These are phyloP conservation scores for Paracorniculantispora psalliotae DNA, from an alignment of 2,329 filamentous ascomycete species.

Conservation along the genomic window DNA sequence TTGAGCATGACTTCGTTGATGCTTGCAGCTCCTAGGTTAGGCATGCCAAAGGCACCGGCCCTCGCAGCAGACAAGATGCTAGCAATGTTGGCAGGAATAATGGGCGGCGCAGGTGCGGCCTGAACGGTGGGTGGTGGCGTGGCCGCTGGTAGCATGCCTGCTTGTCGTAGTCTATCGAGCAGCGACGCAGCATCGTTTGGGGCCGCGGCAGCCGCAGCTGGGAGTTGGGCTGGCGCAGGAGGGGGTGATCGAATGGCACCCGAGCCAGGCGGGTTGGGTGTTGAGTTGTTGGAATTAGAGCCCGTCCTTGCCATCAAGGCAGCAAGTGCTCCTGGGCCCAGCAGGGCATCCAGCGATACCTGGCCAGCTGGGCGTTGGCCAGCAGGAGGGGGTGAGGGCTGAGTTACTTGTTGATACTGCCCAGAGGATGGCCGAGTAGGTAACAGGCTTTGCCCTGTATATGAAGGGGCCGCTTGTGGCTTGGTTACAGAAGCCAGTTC, in stretches of 20 bases:
- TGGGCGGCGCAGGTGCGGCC: conserved; percentile 25
- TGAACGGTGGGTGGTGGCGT: conserved; percentile 28
- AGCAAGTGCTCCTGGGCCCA: conserved; percentile 56
- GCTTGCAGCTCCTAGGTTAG: conserved; percentile 18
- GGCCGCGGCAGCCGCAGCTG: conserved; percentile 33
- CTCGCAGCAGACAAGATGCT: conserved; percentile 31
- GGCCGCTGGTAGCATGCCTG: conserved; percentile 56
- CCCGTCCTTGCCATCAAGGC: conserved; percentile 52
- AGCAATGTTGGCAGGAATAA: conserved; percentile 32
- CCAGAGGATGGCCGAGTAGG: conserved; percentile 21
- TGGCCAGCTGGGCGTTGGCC: conserved; percentile 27
- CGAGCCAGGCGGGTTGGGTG: conserved; percentile 36
- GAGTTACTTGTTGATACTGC: conserved; percentile 27
- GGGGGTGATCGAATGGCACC: conserved; percentile 44
- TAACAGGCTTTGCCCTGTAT: conserved; percentile 20
- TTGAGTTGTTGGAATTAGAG: conserved; percentile 42
- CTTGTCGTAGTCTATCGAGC: conserved; percentile 62
- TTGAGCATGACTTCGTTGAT: conserved; percentile 63
- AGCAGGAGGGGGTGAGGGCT: conserved; percentile 30
- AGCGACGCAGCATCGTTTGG: conserved; percentile 52
- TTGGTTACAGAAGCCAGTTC: conserved; percentile 62
- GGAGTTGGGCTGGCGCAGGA: conserved; percentile 25
- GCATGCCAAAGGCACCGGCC: conserved; percentile 15
- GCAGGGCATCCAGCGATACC: conserved; percentile 53
- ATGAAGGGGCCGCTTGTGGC: conserved; percentile 24